Base-by-base conservation (phyloP, 1,284 basidiomycete species). In the Athelia sp. region DNA sequence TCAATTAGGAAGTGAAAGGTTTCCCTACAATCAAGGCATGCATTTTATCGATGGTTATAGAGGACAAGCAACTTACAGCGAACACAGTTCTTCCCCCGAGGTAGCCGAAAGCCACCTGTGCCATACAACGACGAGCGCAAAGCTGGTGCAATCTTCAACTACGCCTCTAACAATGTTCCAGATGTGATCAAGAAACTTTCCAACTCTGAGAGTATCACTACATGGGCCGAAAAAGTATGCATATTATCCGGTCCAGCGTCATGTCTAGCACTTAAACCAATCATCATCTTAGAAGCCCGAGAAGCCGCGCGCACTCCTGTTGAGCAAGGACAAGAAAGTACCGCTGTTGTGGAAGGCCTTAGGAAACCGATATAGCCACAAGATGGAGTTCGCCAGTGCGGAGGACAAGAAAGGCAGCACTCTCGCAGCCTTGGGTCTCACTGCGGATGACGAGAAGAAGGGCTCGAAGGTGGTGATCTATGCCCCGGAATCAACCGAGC, bases 21-120 rank as follows among this genome's bases (percentile, higher is more conserved):
- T 98, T 95, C 77, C 94, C 95, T 1, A 97, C 94, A 3, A 74
- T 95, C 65, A 98, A 92, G 71, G 81, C 79, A 59, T 46, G 67
- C 26, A 46, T 22, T 14, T 47, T 47, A 43, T 31, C 42, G 36
- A 21, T 22, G 31, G 46, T 19, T 54, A 40, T 6, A 40, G n/a
- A n/a, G 36, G 19, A 21, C 36, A 8, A 8, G 6, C 8, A 6
- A 29, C 15, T n/a, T 40, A 40, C 9, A 21, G 15, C n/a, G 36
- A 53, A 26, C 19, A 15, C 55, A 89, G 81, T 70, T 90, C 4
- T 95, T 87, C 70, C 90, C 92, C 13, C 76, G 83, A 40, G 92
- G 90, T 11, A 73, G 69, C 18, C 75, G 83, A 52, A 65, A 82
- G 1, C 70, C 81, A 2, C 78, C 90, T 0, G 78, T 87, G 55